Evolutionary conservation across 495 filamentous ascomycete species (phyloP).

Genomic region (Gamarada debralockiae): DNA sequence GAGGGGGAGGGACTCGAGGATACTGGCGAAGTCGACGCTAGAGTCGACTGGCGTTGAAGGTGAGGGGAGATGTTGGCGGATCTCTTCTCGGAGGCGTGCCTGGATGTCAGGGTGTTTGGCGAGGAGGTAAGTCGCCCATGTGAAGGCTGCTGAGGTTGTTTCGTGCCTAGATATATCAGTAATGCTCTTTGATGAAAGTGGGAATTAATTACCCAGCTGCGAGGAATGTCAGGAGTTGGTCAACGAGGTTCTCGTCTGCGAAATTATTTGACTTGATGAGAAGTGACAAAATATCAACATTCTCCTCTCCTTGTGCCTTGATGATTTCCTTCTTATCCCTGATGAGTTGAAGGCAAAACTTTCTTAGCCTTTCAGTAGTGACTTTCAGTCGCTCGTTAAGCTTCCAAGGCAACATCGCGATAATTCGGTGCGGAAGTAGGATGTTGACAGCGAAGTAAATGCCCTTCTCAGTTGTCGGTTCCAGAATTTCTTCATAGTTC

Average conservation of each 20-base stretch:
- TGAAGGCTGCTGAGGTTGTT: conserved; percentile 53
- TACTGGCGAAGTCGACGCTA: conserved; percentile 32
- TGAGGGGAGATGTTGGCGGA: conserved; percentile 61
- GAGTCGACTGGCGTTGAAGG: conserved; percentile 39
- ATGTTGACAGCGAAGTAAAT: conserved; percentile 36
- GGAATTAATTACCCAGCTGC: conserved; percentile 55
- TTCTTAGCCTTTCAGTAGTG: conserved; percentile 56
- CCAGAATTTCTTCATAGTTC: conserved; percentile 61
- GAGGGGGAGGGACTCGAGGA: conserved; percentile 25
- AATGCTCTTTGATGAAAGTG: neutral
- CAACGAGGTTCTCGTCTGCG: conserved; percentile 73
- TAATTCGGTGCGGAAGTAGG: conserved; percentile 43
- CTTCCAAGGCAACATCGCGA: conserved; percentile 56
- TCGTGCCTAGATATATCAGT: conserved; percentile 57
- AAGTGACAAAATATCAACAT: conserved; percentile 76
- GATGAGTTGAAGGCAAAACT: conserved; percentile 61
- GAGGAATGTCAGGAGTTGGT: conserved; percentile 94
- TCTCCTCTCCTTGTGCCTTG: conserved; percentile 41
- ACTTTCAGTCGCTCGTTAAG: conserved; percentile 56
- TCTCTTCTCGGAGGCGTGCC: conserved; percentile 42
- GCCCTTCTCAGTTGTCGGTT: conserved; percentile 33
- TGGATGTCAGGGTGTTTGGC: conserved; percentile 43
- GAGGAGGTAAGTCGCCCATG: conserved; percentile 50
- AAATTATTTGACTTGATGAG: conserved; percentile 74
- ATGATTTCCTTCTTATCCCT: conserved; percentile 59